Base-by-base conservation (phyloP, 2,329 filamentous ascomycete species). In the Coniochaeta ligniaria region DNA sequence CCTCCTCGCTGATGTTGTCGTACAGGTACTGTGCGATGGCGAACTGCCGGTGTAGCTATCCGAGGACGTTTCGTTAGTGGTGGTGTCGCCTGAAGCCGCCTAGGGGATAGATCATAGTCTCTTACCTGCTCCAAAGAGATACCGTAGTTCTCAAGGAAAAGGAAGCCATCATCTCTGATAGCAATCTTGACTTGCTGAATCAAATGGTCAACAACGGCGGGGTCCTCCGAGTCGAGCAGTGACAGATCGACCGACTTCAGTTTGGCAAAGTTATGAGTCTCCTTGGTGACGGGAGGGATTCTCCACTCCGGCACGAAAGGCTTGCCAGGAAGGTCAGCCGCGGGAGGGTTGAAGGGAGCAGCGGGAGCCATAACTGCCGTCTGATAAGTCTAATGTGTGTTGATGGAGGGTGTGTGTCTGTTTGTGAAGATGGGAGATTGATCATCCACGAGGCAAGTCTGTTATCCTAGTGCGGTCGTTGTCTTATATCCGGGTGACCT, bases 101-200 rank as follows among this genome's bases (percentile, higher is more conserved):
- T 36, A 36, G 35, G 35, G 35, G 35, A 36, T 36, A 36, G 12
- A 36, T 5, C 17, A 5, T 35, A 20, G 17, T 38, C 4, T 26
- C 64, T 47, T 60, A 72, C 70, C 64, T 73, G 71, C 61, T 73
- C 78, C 6, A 81, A 62, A 1, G 77, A 80, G 26, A 82, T 67
- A 17, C 79, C 79, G 61, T 82, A 80, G 67, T 83, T 79, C 63
- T 79, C 75, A 0, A 82, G 69, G 66, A 80, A 81, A 6, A 79
- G 66, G 57, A 78, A 78, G 0, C 76, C 76, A 63, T 78, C 76
- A 24, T 78, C 72, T 7, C 73, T 71, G 59, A 79, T 78, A 3
- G 76, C 76, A 6, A 62, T 57, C 62, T 78, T 78, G 38, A 75
- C 74, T 57, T 75, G 72, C 50, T 77, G 66, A 4, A 81, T 72